These are phyloP conservation scores for Scheffersomyces lignicola DNA, from an alignment of 1,139 yeast genomes.

Conservation along the genomic window DNA sequence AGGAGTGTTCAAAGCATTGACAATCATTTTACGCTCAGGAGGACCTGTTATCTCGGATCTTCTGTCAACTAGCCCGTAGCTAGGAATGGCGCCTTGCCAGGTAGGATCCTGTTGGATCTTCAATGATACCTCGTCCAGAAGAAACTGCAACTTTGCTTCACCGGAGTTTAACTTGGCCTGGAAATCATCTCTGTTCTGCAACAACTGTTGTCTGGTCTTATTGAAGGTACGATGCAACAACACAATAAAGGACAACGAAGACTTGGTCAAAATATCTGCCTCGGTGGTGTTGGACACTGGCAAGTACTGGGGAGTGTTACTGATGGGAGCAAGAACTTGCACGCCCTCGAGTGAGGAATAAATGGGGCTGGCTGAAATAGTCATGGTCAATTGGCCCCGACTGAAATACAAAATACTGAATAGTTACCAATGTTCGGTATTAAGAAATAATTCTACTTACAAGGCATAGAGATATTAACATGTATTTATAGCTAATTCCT, in stretches of 20 bases:
- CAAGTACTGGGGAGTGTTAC: conserved; percentile 1
- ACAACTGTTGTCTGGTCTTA: conserved; percentile 53
- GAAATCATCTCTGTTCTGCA: conserved; percentile 55
- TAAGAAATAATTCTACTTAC: too few relatives aligned
- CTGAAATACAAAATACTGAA: too few relatives aligned
- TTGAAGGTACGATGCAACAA: conserved; percentile 69
- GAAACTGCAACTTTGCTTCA: conserved; percentile 57
- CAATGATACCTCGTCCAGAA: conserved; percentile 55
- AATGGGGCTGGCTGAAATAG: background rate
- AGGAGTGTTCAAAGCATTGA: conserved; percentile 84
- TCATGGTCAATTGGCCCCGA: conserved; percentile 2
- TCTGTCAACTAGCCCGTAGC: conserved; percentile 71
- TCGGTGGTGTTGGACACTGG: conserved; percentile 30
- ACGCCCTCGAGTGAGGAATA: conserved; percentile 4
- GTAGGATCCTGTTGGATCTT: conserved; percentile 66
- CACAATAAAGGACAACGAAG: conserved; percentile 68
- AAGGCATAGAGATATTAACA: too few relatives aligned
- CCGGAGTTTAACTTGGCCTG: conserved; percentile 65
- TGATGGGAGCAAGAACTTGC: background rate
- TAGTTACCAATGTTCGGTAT: too few relatives aligned
- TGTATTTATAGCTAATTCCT: too few relatives aligned
- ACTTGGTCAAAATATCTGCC: conserved; percentile 57
- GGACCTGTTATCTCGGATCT: conserved; percentile 87
- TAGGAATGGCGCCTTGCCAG: conserved; percentile 75
- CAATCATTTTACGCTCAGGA: conserved; percentile 83